These are phyloP conservation scores for Gnomoniopsis sp. DNA, from an alignment of 2,329 filamentous ascomycete genomes.

Conservation along the genomic window DNA sequence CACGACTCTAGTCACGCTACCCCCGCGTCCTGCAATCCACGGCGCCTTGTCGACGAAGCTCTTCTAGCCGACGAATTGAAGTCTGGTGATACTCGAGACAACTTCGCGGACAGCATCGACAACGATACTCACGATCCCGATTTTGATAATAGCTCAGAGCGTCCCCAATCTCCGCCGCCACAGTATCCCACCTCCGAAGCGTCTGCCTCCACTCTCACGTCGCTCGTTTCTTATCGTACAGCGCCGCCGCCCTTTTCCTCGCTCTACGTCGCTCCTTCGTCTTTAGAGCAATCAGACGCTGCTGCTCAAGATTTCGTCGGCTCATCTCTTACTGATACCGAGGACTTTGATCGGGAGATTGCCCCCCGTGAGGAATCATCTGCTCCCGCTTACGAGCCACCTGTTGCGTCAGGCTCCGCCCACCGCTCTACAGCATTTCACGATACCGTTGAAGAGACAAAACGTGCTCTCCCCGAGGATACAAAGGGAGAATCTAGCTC, in stretches of 20 bases:
- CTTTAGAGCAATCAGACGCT: slow-evolving; percentile 22
- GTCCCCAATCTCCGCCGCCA: slow-evolving; percentile 52
- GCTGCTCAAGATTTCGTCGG: slow-evolving; percentile 35
- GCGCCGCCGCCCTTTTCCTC: slow-evolving; percentile 59
- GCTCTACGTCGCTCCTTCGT: slow-evolving; percentile 44
- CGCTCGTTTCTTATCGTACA: slow-evolving; percentile 30
- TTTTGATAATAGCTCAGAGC: neutral
- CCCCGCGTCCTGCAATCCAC: slow-evolving; percentile 34
- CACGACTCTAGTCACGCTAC: slow-evolving; percentile 42
- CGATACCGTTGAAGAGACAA: slow-evolving; percentile 68
- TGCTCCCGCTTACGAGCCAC: slow-evolving; percentile 54
- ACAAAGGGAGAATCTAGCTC: slow-evolving; percentile 68
- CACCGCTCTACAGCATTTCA: slow-evolving; percentile 37
- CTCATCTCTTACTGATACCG: slow-evolving; percentile 32
- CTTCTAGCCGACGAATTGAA: slow-evolving; percentile 21
- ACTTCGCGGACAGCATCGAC: slow-evolving; percentile 28
- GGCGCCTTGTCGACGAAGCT: slow-evolving; percentile 30
- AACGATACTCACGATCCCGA: slow-evolving; percentile 21
- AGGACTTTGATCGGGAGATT: slow-evolving; percentile 23
- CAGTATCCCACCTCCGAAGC: slow-evolving; percentile 57
- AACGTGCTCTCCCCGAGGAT: slow-evolving; percentile 78
- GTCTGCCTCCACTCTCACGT: slow-evolving; percentile 40
- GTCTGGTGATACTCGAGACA: slow-evolving; percentile 21
- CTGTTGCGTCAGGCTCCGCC: slow-evolving; percentile 35
- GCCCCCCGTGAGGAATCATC: slow-evolving; percentile 31